phyloP scores from a whole-genome alignment of 257 asterid genomes.

The Solanum appendiculatum region DNA sequence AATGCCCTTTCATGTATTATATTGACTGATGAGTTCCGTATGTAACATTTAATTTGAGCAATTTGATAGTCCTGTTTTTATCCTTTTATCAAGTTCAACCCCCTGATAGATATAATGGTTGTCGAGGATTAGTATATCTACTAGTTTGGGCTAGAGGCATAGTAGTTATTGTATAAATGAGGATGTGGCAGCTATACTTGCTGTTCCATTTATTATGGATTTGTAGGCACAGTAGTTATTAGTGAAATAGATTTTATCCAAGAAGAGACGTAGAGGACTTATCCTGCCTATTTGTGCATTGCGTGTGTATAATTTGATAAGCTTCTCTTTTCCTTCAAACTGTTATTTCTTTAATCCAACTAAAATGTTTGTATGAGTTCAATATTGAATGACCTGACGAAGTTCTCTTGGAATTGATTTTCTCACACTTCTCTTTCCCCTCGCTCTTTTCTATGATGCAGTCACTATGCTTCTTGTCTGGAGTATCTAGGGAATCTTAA shows the following conservation, averaged over 20 bases:
- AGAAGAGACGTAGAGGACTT: not conserved
- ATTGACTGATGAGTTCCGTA: not conserved
- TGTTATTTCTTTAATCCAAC: not conserved
- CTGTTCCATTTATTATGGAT: not conserved
- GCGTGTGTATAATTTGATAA: not conserved
- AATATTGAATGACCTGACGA: not conserved
- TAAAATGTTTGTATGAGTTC: not conserved
- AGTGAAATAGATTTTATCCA: not conserved
- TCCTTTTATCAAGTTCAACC: not conserved
- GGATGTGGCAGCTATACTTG: not conserved
- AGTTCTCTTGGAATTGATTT: not conserved
- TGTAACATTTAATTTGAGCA: not conserved
- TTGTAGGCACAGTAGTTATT: too few species aligned
- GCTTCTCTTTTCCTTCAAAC: not conserved
- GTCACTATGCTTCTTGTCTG: constrained; percentile 90
- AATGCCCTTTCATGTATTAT: not conserved
- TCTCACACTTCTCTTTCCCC: not conserved
- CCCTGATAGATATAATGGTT: not conserved
- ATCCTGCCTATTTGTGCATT: not conserved
- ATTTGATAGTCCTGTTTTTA: not conserved
- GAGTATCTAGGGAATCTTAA: constrained; percentile 85
- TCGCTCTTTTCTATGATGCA: constrained; percentile 24
- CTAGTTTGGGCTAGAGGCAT: not conserved
- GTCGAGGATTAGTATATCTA: not conserved
- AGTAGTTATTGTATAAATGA: not conserved